Base-by-base conservation (phyloP, 306 rosid genomes). In the Malus sieversii region DNA sequence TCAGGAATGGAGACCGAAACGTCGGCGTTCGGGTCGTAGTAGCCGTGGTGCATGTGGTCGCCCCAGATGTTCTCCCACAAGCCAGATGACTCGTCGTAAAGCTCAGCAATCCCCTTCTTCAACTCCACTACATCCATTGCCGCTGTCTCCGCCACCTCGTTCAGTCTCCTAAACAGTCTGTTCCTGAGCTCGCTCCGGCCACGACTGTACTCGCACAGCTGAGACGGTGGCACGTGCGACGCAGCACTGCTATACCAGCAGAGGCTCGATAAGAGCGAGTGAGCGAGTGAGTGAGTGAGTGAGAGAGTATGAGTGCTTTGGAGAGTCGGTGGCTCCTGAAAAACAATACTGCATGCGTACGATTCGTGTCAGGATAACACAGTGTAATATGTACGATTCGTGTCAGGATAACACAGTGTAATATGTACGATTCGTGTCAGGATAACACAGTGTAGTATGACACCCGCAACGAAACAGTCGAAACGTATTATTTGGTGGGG, bases 11-110 rank as follows among this genome's bases (percentile, higher is more conserved):
- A 84, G 46, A 88, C 81, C 0, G 96, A 87, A 35, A 78, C 84
- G 25, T 75, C 64, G 3, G 90, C 76, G 71, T 80, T 81, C 3
- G 89, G 84, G 30, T 88, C 84, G 78, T 95, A 95, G 44, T 81
- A 95, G 2, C 98, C 98, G 12, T 95, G 98, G 78, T 94, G 98
- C 97, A 94, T 90, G 65, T 94, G 97, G 72, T 92, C 97, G 1
- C 98, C 98, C 97, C 98, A 95, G 7, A 95, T 87, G 44, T 78
- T 65, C 77, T 92, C 98, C 98, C 98, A 95, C 0, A 90, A 6
- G 4, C 77, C 80, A 8, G 98, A 92, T 0, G 98, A 95, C 79
- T 92, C 91, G 60, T 95, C 98, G 80, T 95, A 95, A 77, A 95
- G 88, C 82, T 89, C 93, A 0, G 98, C 97, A 42, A 95, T 92